Base-by-base conservation (phyloP, 371 early-diverging fungal genomes). In the Chytridium lagenaria region DNA sequence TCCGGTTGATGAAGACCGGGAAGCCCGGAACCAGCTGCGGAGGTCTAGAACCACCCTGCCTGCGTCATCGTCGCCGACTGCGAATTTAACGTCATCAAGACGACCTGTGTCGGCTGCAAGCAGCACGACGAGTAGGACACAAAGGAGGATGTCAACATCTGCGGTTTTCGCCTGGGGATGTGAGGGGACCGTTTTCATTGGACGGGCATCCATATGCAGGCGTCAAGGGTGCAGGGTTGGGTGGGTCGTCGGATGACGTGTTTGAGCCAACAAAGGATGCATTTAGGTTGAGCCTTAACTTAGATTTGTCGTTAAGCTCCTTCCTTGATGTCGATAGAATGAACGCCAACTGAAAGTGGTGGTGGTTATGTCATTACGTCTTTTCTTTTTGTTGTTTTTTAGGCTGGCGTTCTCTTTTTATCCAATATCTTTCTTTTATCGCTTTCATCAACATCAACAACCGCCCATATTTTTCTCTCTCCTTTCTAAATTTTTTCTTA, bases 201-300 rank as follows among this genome's bases (percentile, higher is more conserved):
- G n/a, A n/a, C n/a, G n/a, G n/a, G n/a, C n/a, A n/a, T n/a, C n/a
- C n/a, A n/a, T n/a, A n/a, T n/a, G n/a, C n/a, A n/a, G n/a, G n/a
- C n/a, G n/a, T n/a, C n/a, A n/a, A n/a, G n/a, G n/a, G n/a, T n/a
- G n/a, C n/a, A n/a, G n/a, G n/a, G n/a, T n/a, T n/a, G n/a, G n/a
- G n/a, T n/a, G n/a, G n/a, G n/a, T n/a, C n/a, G n/a, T 12, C 23
- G 16, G 55, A 52, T 26, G 26, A 52, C 5, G 55, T 52, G 55
- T 52, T 52, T 52, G 55, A 52, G 26, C 26, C 55, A 5, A 52
- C 55, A 7, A 52, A 52, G 55, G 55, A 52, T 52, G 55, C 55
- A n/a, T 52, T 52, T 26, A 52, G 55, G 26, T 26, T 52, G n/a
- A 52, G 55, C 26, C 26, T 52, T 12, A 52, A 52, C 26, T 23